phyloP scores from a whole-genome alignment of 2,329 filamentous ascomycete genomes.

The Ilyonectria sp. region DNA sequence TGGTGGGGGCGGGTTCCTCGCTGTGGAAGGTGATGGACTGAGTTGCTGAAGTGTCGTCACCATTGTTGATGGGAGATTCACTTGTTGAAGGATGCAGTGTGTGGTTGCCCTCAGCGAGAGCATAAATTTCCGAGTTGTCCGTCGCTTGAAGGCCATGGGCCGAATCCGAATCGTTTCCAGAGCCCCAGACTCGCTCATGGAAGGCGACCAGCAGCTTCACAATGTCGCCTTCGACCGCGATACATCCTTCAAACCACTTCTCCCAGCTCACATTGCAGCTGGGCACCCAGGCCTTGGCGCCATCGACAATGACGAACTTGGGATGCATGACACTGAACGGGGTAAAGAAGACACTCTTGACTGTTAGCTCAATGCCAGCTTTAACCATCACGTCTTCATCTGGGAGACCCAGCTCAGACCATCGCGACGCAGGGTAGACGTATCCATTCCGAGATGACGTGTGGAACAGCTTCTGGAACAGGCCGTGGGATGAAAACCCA shows the following conservation, averaged over 20 bases:
- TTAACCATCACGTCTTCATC: conserved; percentile 64
- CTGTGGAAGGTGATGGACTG: conserved; percentile 48
- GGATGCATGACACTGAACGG: conserved; percentile 92
- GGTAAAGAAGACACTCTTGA: conserved; percentile 85
- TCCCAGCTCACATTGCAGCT: conserved; percentile 92
- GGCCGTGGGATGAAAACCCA: conserved; percentile 81
- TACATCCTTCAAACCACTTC: conserved; percentile 85
- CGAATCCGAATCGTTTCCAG: conserved; percentile 36
- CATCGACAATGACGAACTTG: conserved; percentile 84
- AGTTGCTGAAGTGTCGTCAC: conserved; percentile 46
- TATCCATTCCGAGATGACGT: conserved; percentile 75
- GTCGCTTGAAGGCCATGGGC: neutral
- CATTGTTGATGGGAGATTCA: conserved; percentile 26
- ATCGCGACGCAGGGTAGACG: conserved; percentile 71
- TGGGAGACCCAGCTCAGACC: conserved; percentile 78
- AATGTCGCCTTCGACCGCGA: conserved; percentile 75
- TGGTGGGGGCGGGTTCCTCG: conserved; percentile 61
- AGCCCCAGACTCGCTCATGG: conserved; percentile 78
- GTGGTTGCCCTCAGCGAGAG: neutral
- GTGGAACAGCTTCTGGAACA: conserved; percentile 83
- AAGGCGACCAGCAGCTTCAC: conserved; percentile 76
- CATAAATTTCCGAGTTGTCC: neutral
- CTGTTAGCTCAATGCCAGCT: conserved; percentile 75
- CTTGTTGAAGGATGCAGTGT: conserved; percentile 20
- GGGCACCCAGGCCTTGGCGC: conserved; percentile 76